Evolutionary conservation across 2,329 filamentous ascomycete species (phyloP).

Genomic region (Diplocarpon rosae): DNA sequence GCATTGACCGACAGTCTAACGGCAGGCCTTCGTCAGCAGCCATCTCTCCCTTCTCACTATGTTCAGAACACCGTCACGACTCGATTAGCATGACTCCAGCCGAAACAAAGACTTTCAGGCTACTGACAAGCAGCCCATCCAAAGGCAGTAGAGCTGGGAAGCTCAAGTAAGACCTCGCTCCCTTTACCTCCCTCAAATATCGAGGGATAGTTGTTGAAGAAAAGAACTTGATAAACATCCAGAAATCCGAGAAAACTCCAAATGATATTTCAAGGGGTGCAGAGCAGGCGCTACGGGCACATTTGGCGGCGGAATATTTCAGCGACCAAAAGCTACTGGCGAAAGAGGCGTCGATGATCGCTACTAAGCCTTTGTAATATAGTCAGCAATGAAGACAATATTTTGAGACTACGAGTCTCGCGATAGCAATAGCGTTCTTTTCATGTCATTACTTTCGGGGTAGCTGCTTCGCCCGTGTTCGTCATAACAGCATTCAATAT

Average conservation of each 20-base stretch:
- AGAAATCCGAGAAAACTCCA: not conserved
- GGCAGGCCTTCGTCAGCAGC: slow-evolving; percentile 12
- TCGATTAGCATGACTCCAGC: not conserved
- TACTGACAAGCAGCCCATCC: slow-evolving; percentile 2
- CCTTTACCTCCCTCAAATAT: not conserved
- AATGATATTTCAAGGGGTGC: not conserved
- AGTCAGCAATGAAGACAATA: slow-evolving; percentile 17
- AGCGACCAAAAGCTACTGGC: slow-evolving; percentile 9
- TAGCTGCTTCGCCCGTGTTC: too few species aligned
- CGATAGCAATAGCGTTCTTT: too few species aligned
- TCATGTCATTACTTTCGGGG: too few species aligned
- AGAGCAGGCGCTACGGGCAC: slow-evolving; percentile 15
- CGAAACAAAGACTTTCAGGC: not conserved
- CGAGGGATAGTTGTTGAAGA: slow-evolving; percentile 1
- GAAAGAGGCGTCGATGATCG: slow-evolving; percentile 11
- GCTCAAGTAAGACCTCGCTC: slow-evolving; percentile 4
- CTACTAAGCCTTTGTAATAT: slow-evolving; percentile 21
- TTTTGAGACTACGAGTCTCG: slow-evolving; percentile 24
- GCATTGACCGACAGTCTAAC: slow-evolving; percentile 24
- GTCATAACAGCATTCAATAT: too few species aligned
- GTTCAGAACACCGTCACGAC: not conserved
- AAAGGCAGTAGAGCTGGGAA: slow-evolving; percentile 1
- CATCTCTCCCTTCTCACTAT: not conserved
- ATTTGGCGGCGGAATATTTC: slow-evolving; percentile 1
- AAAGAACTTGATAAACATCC: slow-evolving; percentile 6